Conservation (phyloP, 495 filamentous ascomycete genomes). For the Trichodelitschia bisporula region DNA sequence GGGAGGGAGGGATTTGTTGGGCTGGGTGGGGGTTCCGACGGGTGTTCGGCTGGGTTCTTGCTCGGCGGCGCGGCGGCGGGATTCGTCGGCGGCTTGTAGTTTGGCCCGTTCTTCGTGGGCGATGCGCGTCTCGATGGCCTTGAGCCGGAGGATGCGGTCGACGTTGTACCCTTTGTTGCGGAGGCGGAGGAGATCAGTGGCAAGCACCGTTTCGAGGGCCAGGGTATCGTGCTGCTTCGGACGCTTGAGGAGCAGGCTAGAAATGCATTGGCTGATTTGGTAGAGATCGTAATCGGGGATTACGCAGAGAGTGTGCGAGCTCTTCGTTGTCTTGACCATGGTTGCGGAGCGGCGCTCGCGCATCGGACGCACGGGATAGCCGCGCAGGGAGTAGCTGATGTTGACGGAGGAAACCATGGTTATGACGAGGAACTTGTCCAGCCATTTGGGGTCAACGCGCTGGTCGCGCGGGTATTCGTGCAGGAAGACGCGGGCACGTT, state of each 20-base stretch:
- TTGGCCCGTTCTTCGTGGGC: conserved; percentile 60
- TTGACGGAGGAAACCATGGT: conserved; percentile 47
- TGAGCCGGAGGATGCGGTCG: conserved; percentile 63
- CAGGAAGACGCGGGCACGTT: conserved; percentile 69
- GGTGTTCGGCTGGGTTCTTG: conserved; percentile 22
- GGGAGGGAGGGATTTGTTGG: not conserved
- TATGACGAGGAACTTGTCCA: conserved; percentile 68
- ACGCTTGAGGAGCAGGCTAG: conserved; percentile 51
- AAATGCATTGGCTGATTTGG: conserved; percentile 67
- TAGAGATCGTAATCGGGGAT: conserved; percentile 52
- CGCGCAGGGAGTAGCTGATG: conserved; percentile 46
- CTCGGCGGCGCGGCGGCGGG: conserved; percentile 36
- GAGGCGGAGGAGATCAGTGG: conserved; percentile 52
- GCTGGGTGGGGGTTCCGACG: conserved; percentile 13
- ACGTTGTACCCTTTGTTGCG: conserved; percentile 80
- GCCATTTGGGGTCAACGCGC: conserved; percentile 65
- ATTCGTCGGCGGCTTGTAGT: conserved; percentile 42
- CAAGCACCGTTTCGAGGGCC: conserved; percentile 69
- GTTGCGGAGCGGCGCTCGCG: conserved; percentile 29
- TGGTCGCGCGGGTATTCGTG: conserved; percentile 42
- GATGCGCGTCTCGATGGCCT: conserved; percentile 61
- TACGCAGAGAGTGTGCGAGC: conserved; percentile 30
- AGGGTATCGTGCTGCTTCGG: conserved; percentile 67
- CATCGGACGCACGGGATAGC: conserved; percentile 23
- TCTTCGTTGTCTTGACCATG: conserved; percentile 42